A percentile compares a stretch with the other conserved stretches of the same genome.
Conservation (phyloP, 208 protist species). For the Eutreptiella sp. region DNA sequence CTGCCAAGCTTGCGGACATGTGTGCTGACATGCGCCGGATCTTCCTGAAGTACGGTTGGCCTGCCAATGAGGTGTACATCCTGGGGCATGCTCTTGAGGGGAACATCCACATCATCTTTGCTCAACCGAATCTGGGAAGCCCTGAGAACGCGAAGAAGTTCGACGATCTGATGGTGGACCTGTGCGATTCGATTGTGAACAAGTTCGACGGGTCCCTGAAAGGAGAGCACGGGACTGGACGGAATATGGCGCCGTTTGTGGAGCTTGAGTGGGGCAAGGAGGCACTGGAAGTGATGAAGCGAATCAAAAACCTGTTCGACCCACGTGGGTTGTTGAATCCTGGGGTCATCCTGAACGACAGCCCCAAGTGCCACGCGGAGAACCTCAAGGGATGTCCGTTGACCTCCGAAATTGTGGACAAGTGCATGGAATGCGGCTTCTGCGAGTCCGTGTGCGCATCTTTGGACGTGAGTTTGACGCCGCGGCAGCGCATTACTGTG, state of each 20-base stretch:
- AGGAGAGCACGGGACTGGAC: constrained; percentile 42
- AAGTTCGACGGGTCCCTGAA: constrained; percentile 43
- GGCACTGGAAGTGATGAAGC: constrained; percentile 39
- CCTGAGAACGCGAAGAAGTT: constrained; percentile 33
- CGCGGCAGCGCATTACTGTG: constrained; percentile 40
- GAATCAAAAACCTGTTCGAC: constrained; percentile 43
- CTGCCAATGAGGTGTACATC: constrained; percentile 38
- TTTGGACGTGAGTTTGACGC: constrained; percentile 39
- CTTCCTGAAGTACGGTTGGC: constrained; percentile 31
- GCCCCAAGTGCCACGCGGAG: constrained; percentile 36
- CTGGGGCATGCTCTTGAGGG: constrained; percentile 46
- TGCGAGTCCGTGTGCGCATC: constrained; percentile 45
- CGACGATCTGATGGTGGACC: constrained; percentile 37
- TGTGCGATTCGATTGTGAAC: constrained; percentile 33
- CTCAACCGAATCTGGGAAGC: constrained; percentile 40
- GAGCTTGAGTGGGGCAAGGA: constrained; percentile 48
- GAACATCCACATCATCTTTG: constrained; percentile 44
- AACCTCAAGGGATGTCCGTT: constrained; percentile 38
- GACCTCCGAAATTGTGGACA: constrained; percentile 37
- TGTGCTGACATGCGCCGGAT: constrained; percentile 34
- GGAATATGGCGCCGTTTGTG: constrained; percentile 46
- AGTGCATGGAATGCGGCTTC: constrained; percentile 49
- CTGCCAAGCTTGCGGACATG: constrained; percentile 34
- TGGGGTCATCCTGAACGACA: constrained; percentile 43
- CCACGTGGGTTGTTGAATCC: constrained; percentile 38